Base-by-base conservation (phyloP, 345 rosid genomes). In the Salix arbutifolia region DNA sequence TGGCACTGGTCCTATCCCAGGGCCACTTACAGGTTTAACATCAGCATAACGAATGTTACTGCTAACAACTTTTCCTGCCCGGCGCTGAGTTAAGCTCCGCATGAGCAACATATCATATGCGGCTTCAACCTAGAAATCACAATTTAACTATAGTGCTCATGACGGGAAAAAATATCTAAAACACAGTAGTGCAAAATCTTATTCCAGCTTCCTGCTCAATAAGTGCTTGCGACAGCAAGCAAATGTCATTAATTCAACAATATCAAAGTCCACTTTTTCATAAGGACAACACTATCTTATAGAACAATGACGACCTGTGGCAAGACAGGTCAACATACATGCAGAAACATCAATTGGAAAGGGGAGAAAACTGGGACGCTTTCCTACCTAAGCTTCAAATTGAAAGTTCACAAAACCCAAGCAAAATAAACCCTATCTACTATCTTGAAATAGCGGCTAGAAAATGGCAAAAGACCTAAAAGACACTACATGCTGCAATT, bases 31-130 rank as follows among this genome's bases (percentile, higher is more conserved):
- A 40, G 93, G 85, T 83, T 93, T 93, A 73, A 96, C 99, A 86
- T 96, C 98, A 8, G 99, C 99, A 83, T 90, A 96, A 6, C 95
- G 91, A 52, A 96, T 84, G 80, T 80, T 86, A 84, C 90, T 90
- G 81, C 84, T 85, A 65, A 84, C 88, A 33, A 93, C 98, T 84
- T 92, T 96, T 65, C 98, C 99, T 30, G 94, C 86, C 82, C 88
- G 90, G 46, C 99, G 93, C 85, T 87, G 99, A 77, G 92, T 90
- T 64, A 96, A 85, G 84, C 98, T 96, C 78, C 84, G 88, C 99
- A 93, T 93, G 77, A 93, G 98, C 85, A 96, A 74, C 99, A 96
- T 93, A 77, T 96, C 98, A 84, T 93, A 93, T 8, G 98, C 99
- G 80, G 99, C 94, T 83, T 96, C 98, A 25, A 86, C 97, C 98